phyloP scores from a whole-genome alignment of 345 rosid genomes.

The Eucalyptus dawsonii region DNA sequence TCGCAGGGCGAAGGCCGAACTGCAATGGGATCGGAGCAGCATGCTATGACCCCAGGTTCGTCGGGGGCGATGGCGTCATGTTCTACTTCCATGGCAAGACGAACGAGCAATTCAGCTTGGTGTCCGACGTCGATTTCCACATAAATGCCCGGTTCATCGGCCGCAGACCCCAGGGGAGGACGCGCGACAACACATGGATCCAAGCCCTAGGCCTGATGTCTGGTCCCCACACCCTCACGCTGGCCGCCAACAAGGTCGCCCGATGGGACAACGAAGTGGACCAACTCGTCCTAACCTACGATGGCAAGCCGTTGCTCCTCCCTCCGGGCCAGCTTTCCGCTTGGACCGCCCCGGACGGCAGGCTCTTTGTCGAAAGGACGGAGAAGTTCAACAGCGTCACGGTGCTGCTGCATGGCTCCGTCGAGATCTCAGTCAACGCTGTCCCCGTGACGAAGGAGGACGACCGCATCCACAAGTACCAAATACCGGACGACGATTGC shows the following conservation, averaged over 20 bases:
- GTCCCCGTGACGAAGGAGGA: not conserved
- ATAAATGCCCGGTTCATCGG: constrained; percentile 9
- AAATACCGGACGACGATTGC: not conserved
- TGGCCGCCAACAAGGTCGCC: not conserved
- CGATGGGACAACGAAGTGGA: not conserved
- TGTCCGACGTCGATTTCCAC: not conserved
- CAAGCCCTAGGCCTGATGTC: constrained; percentile 3
- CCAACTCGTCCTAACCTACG: not conserved
- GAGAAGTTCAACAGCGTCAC: not conserved
- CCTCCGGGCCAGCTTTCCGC: not conserved
- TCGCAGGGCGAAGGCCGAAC: not conserved
- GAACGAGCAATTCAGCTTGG: not conserved
- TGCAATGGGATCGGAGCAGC: not conserved
- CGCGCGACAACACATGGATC: constrained; percentile 4
- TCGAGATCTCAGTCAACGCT: not conserved
- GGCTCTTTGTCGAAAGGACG: not conserved
- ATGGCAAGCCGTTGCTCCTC: not conserved
- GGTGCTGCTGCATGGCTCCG: not conserved
- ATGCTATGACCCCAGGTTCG: not conserved
- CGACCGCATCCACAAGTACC: not conserved
- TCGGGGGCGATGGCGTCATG: constrained; percentile 2
- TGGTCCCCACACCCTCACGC: not conserved
- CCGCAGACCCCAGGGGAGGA: not conserved
- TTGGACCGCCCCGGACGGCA: not conserved
- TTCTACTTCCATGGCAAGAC: constrained; percentile 6